Percentiles rank a stretch among this genome's conserved stretches.
Conservation (phyloP, 805 yeast genomes). For the Barnettozyma vustinii region DNA sequence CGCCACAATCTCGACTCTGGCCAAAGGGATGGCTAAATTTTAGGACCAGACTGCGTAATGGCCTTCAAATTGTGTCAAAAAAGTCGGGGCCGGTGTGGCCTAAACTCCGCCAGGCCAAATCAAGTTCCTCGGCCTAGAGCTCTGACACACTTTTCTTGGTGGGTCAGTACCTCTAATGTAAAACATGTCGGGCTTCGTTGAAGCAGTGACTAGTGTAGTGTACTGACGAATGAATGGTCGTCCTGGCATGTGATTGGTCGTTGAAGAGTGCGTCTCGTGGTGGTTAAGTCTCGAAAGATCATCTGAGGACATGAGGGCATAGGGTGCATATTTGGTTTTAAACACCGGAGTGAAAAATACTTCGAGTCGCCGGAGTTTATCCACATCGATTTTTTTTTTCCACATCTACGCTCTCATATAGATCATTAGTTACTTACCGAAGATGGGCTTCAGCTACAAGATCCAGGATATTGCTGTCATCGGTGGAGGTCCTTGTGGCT, state of each 20-base stretch:
- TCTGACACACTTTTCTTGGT: no score
- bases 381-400: neutral
- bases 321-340: neutral
- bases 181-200: no score
- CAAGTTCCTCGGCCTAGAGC: no score
- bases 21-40: no score
- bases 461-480: slow-evolving; percentile 47
- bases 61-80: no score
- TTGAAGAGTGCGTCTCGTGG: no score
- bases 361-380: no score
- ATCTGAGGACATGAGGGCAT: neutral
- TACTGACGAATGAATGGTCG: no score
- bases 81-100: neutral
- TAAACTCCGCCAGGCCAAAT: neutral
- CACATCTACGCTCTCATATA: neutral
- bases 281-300: neutral
- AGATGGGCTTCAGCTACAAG: neutral
- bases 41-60: neutral
- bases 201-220: no score
- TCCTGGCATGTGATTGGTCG: no score
- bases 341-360: neutral
- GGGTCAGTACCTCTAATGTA: no score
- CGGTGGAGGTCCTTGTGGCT: slow-evolving; percentile 78
- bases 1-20: neutral
- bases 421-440: neutral